phyloP scores from a whole-genome alignment of 176 grass and related monocot species.

The Triticum urartu region DNA sequence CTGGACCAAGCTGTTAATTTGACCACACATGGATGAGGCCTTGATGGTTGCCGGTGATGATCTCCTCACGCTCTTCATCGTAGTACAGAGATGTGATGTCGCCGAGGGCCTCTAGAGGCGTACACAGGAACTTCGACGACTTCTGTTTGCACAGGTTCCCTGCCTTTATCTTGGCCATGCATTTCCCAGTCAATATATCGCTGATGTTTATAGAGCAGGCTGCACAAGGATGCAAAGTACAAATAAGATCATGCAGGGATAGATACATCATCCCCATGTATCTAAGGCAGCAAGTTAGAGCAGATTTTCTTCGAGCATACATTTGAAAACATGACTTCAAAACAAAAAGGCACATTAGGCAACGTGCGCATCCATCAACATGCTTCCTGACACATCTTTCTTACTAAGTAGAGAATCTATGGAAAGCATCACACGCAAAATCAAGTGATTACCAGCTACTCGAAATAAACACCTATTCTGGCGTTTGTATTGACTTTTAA shows the following conservation, averaged over 20 bases:
- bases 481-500: background rate
- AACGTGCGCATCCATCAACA: background rate
- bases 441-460: background rate
- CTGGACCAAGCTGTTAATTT: conserved; percentile 30
- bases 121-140: conserved; percentile 36
- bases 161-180: conserved; percentile 62
- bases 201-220: conserved; percentile 74
- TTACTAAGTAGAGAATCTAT: background rate
- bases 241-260: background rate
- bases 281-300: background rate
- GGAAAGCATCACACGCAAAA: background rate
- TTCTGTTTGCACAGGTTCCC: conserved; percentile 32
- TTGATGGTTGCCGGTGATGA: conserved; percentile 60
- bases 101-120: conserved; percentile 49
- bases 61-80: conserved; percentile 68
- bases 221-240: conserved; percentile 19
- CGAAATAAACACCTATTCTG: background rate
- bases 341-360: background rate
- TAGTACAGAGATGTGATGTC: conserved; percentile 65
- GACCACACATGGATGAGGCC: conserved; percentile 71
- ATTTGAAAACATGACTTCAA: background rate
- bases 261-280: conserved; percentile 4
- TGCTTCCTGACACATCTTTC: background rate
- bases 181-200: conserved; percentile 73
- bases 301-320: background rate